A percentile compares a stretch with the other conserved stretches of the same genome.
phyloP scores from a whole-genome alignment of 345 rosid species.

The Moricandia arvensis region DNA sequence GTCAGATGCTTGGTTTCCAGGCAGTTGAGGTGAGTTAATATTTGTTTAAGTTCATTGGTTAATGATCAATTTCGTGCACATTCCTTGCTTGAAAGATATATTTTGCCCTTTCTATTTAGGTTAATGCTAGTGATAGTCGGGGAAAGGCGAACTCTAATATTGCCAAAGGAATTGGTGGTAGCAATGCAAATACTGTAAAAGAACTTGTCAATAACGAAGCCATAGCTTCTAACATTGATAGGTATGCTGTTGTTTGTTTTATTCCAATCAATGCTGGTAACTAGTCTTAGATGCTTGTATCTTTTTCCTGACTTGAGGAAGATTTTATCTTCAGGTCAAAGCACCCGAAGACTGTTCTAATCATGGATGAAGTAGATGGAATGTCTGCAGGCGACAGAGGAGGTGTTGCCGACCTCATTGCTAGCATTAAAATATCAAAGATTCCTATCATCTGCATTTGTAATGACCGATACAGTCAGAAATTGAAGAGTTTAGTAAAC shows the following conservation, averaged over 20 bases:
- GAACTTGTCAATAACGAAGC: slow-evolving; percentile 93
- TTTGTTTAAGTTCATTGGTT: neutral
- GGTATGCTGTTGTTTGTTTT: slow-evolving; percentile 42
- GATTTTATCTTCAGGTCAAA: slow-evolving; percentile 56
- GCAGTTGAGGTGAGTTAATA: slow-evolving; percentile 68
- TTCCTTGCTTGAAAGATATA: slow-evolving; percentile 3
- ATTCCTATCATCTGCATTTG: slow-evolving; percentile 97
- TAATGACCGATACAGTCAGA: slow-evolving; percentile 97
- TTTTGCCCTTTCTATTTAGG: slow-evolving; percentile 42
- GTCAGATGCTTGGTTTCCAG: slow-evolving; percentile 92
- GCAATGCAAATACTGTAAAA: slow-evolving; percentile 92
- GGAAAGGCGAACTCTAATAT: slow-evolving; percentile 89
- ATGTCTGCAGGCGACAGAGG: slow-evolving; percentile 99
- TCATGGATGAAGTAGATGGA: slow-evolving; percentile 99
- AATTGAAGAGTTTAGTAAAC: slow-evolving; percentile 87
- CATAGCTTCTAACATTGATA: slow-evolving; percentile 55
- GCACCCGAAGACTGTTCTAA: slow-evolving; percentile 73
- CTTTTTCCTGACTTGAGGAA: slow-evolving; percentile 20
- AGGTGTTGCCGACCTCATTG: slow-evolving; percentile 96
- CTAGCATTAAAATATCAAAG: slow-evolving; percentile 90
- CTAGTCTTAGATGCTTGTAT: slow-evolving; percentile 18
- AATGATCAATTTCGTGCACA: slow-evolving; percentile 19
- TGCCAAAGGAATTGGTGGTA: slow-evolving; percentile 87
- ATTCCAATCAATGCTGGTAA: neutral
- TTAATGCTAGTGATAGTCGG: slow-evolving; percentile 97